phyloP scores from a whole-genome alignment of 2,329 filamentous ascomycete genomes.

The Hymenoscyphus repandus region DNA sequence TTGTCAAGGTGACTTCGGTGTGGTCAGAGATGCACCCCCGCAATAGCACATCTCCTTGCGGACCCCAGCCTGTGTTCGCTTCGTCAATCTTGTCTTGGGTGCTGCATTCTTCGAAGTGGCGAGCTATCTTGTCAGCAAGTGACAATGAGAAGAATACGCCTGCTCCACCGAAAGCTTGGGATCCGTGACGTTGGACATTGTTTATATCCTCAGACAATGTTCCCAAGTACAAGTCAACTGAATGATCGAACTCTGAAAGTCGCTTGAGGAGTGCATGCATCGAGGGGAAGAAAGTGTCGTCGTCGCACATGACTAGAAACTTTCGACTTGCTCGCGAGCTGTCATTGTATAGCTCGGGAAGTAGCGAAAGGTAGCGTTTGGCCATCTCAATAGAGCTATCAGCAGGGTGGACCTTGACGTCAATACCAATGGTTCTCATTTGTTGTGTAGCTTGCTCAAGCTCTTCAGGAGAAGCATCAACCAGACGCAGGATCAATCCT shows the following conservation, averaged over 20 bases:
- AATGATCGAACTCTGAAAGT: conserved; percentile 22
- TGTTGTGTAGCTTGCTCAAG: conserved; percentile 44
- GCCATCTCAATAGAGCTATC: conserved; percentile 52
- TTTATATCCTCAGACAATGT: conserved; percentile 30
- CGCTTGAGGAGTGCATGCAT: conserved; percentile 27
- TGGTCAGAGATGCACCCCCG: conserved; percentile 30
- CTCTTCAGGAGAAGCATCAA: conserved; percentile 47
- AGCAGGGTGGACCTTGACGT: conserved; percentile 52
- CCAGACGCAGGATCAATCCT: conserved; percentile 48
- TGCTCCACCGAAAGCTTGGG: conserved; percentile 30
- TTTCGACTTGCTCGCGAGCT: conserved; percentile 42
- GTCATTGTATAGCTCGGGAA: conserved; percentile 50
- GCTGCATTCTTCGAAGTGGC: conserved; percentile 42
- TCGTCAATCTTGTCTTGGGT: conserved; percentile 47
- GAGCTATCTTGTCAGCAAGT: conserved; percentile 41
- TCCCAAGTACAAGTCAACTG: conserved; percentile 27
- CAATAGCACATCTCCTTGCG: conserved; percentile 33
- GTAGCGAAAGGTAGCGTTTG: conserved; percentile 50
- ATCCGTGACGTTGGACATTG: conserved; percentile 29
- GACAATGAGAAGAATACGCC: conserved; percentile 33
- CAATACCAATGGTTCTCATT: conserved; percentile 45
- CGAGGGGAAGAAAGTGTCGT: conserved; percentile 30
- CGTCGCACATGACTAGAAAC: conserved; percentile 32
- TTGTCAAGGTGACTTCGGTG: conserved; percentile 28
- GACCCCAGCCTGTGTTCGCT: conserved; percentile 53